A percentile compares a stretch with the other conserved stretches of the same genome.
phyloP scores from a whole-genome alignment of 2,329 filamentous ascomycete genomes.

The Aspergillus sp. region DNA sequence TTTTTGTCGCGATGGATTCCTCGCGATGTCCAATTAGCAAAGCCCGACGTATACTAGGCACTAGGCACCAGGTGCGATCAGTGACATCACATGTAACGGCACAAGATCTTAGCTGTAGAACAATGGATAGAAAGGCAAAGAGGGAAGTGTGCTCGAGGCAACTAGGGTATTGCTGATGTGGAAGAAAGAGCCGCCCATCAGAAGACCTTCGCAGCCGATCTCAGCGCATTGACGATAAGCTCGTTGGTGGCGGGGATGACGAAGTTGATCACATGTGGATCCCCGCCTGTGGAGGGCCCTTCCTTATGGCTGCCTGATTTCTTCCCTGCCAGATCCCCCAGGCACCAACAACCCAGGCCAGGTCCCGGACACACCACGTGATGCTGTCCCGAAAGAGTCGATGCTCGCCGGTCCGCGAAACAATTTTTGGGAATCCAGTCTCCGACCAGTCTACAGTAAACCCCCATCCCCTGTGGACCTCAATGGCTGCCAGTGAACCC shows the following conservation, averaged over 20 bases:
- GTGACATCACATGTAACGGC: slow-evolving; percentile 25
- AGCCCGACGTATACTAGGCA: slow-evolving; percentile 16
- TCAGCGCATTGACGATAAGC: slow-evolving; percentile 13
- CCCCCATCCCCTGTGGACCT: slow-evolving; percentile 18
- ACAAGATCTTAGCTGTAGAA: slow-evolving; percentile 3
- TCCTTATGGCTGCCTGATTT: slow-evolving; percentile 13
- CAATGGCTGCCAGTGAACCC: slow-evolving; percentile 45
- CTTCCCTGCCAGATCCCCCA: slow-evolving; percentile 2
- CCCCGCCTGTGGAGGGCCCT: slow-evolving; percentile 9
- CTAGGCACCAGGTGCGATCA: slow-evolving; percentile 24
- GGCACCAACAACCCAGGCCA: neutral
- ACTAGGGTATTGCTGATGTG: neutral
- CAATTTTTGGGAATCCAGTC: slow-evolving; percentile 33
- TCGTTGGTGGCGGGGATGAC: slow-evolving; percentile 9
- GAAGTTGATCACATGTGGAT: slow-evolving; percentile 22
- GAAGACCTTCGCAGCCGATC: slow-evolving; percentile 18
- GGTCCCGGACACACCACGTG: slow-evolving; percentile 17
- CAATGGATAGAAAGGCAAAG: neutral
- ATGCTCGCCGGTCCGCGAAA: slow-evolving; percentile 25
- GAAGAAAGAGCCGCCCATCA: slow-evolving; percentile 6
- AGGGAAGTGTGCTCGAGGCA: neutral
- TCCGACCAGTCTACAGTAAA: slow-evolving; percentile 23
- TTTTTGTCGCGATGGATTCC: slow-evolving; percentile 2
- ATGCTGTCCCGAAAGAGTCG: slow-evolving; percentile 17
- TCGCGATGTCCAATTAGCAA: slow-evolving; percentile 4